Evolutionary conservation across 2,329 filamentous ascomycete species (phyloP).

Genomic region (Colletotrichum spaethianum): DNA sequence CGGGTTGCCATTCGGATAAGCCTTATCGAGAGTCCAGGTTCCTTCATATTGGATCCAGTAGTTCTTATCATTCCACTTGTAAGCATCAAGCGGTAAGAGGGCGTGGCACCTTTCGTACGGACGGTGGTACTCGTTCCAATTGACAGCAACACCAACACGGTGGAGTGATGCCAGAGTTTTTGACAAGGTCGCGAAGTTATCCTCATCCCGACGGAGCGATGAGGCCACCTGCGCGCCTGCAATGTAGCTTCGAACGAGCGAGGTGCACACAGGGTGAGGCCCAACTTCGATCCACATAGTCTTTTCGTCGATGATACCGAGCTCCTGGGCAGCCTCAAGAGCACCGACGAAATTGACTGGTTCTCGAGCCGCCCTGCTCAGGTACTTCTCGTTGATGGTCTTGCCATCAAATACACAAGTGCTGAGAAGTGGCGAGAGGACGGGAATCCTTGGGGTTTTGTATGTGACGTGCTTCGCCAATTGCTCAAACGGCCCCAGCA

Average conservation of each 20-base stretch:
- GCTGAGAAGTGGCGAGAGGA: conserved; percentile 78
- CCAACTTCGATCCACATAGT: conserved; percentile 79
- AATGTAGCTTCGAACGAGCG: conserved; percentile 75
- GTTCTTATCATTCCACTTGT: conserved; percentile 78
- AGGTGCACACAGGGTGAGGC: conserved; percentile 68
- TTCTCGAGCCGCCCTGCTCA: conserved; percentile 72
- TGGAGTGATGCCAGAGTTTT: conserved; percentile 70
- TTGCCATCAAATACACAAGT: conserved; percentile 64
- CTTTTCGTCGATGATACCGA: conserved; percentile 69
- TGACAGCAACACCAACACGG: conserved; percentile 69
- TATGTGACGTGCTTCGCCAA: conserved; percentile 56
- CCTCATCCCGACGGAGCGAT: conserved; percentile 72
- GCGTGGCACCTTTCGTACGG: conserved; percentile 71
- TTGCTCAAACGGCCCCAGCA: conserved; percentile 70
- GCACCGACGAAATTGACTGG: conserved; percentile 76
- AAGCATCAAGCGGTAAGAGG: conserved; percentile 76
- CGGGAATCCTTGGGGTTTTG: conserved; percentile 65
- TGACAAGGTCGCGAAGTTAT: conserved; percentile 75
- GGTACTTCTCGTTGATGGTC: conserved; percentile 68
- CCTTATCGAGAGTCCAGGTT: conserved; percentile 58
- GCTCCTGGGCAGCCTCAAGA: conserved; percentile 66
- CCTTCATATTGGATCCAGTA: conserved; percentile 78
- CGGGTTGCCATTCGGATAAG: conserved; percentile 70
- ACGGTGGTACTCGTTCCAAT: conserved; percentile 78
- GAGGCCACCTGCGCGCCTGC: conserved; percentile 76